These are phyloP conservation scores for Akanthomyces dipterigenus DNA, from an alignment of 2,329 filamentous ascomycete genomes.

Conservation along the genomic window DNA sequence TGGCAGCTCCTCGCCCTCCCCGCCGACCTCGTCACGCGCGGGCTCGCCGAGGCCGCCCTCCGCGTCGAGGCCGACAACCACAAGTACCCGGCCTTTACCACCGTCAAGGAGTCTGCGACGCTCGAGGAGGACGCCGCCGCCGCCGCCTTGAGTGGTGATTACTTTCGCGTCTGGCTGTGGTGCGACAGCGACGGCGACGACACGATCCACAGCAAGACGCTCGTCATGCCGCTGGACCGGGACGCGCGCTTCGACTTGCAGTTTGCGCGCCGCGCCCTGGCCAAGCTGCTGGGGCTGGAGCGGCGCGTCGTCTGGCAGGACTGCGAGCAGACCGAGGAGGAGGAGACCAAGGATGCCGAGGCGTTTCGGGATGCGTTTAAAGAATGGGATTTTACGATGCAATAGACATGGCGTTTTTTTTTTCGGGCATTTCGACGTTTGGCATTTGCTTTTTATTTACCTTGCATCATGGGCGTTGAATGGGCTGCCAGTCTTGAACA, in stretches of 20 bases:
- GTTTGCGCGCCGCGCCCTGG: slow-evolving; percentile 80
- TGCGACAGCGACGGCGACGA: slow-evolving; percentile 44
- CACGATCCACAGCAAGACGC: slow-evolving; percentile 51
- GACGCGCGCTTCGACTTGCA: slow-evolving; percentile 81
- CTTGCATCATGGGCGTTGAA: neutral
- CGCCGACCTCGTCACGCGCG: slow-evolving; percentile 57
- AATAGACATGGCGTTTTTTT: slow-evolving; percentile 11
- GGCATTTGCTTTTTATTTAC: neutral
- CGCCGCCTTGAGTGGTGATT: slow-evolving; percentile 47
- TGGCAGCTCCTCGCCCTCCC: slow-evolving; percentile 88
- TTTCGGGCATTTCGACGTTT: neutral
- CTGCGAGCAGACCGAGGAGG: slow-evolving; percentile 66
- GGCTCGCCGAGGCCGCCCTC: slow-evolving; percentile 82
- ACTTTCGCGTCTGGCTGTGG: slow-evolving; percentile 81
- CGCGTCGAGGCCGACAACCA: slow-evolving; percentile 78
- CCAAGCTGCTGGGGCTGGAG: slow-evolving; percentile 78
- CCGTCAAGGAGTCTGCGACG: slow-evolving; percentile 37
- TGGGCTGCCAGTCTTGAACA: neutral
- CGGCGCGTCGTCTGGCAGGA: slow-evolving; percentile 78
- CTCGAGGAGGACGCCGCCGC: slow-evolving; percentile 43
- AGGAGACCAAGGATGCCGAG: slow-evolving; percentile 72
- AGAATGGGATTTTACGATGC: slow-evolving; percentile 73
- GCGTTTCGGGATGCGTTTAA: slow-evolving; percentile 78
- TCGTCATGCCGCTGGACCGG: slow-evolving; percentile 67
- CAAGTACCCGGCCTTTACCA: slow-evolving; percentile 45